Conservation (phyloP, 2,329 filamentous ascomycete genomes). For the Madurella mycetomatis region DNA sequence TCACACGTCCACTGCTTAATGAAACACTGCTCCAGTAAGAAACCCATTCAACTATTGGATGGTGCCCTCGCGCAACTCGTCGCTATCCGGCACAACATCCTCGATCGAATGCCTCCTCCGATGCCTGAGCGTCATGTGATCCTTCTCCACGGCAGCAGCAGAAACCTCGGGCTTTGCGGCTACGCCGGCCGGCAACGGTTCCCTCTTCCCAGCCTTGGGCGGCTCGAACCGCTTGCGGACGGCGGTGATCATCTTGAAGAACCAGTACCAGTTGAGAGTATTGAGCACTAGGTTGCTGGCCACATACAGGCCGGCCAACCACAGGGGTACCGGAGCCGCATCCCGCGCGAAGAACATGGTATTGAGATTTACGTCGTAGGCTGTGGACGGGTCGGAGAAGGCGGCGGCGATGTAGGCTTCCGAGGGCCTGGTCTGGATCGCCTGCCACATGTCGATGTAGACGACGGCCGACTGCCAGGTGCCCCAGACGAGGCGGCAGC, state of each 20-base stretch:
- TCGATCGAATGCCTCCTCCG: constrained; percentile 22
- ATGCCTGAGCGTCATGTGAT: constrained; percentile 6
- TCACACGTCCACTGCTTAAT: background rate
- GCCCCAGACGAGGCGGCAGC: constrained; percentile 72
- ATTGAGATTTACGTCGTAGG: constrained; percentile 36
- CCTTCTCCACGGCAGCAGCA: constrained; percentile 5
- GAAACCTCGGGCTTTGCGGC: constrained; percentile 2
- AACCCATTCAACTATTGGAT: constrained; percentile 21
- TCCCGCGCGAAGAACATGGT: constrained; percentile 49
- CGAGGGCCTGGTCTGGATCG: constrained; percentile 43
- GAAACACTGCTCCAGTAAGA: background rate
- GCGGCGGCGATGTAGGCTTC: constrained; percentile 31
- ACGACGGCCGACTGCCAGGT: constrained; percentile 66
- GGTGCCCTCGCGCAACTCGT: constrained; percentile 26
- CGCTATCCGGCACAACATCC: constrained; percentile 27
- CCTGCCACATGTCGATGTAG: constrained; percentile 64
- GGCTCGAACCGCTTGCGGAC: constrained; percentile 71
- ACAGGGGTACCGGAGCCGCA: constrained; percentile 56
- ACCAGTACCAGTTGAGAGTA: constrained; percentile 78
- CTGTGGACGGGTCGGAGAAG: constrained; percentile 31
- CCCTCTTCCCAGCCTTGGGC: constrained; percentile 31
- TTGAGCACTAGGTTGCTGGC: constrained; percentile 69
- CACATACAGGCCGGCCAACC: constrained; percentile 66
- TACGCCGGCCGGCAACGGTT: constrained; percentile 18
- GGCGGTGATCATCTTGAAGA: constrained; percentile 78